A percentile compares a stretch with the other conserved stretches of the same genome.
These are phyloP conservation scores for Naganishia sp. DNA, from an alignment of 1,284 basidiomycete species.

Conservation along the genomic window DNA sequence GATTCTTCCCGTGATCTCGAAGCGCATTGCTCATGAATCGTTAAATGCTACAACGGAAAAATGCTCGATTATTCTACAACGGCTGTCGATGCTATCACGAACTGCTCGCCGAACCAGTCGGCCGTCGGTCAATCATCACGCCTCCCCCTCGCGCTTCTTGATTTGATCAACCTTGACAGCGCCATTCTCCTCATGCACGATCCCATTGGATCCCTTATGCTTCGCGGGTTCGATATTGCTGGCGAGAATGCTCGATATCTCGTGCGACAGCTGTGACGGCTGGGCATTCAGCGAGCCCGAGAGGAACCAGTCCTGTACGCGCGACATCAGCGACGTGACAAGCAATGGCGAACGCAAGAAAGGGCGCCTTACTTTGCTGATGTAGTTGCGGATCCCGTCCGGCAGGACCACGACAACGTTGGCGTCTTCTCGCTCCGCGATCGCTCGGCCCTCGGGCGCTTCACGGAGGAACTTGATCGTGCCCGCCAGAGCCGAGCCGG, in stretches of 20 bases:
- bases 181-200: conserved; percentile 8
- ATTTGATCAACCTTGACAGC: conserved; percentile 19
- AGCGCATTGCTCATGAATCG: too few relatives aligned
- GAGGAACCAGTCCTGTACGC: conserved; percentile 63
- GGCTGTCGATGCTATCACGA: too few relatives aligned
- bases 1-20: too few relatives aligned
- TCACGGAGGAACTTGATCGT: conserved; percentile 73
- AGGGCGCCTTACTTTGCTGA: conserved; percentile 67
- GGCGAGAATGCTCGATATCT: conserved; percentile 58
- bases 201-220: background rate
- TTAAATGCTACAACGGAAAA: too few relatives aligned
- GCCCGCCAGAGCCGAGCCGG: conserved; percentile 79
- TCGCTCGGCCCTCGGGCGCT: conserved; percentile 63
- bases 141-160: conserved; percentile 13
- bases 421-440: conserved; percentile 69
- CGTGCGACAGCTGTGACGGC: conserved; percentile 59
- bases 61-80: too few relatives aligned
- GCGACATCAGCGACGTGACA: background rate
- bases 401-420: conserved; percentile 89
- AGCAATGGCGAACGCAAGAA: background rate
- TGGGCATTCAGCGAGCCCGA: conserved; percentile 63
- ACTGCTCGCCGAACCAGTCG: too few relatives aligned
- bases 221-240: background rate
- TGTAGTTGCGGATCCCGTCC: conserved; percentile 94
- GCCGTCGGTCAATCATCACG: too few relatives aligned